Base-by-base conservation (phyloP, 139 green algal species). In the Axilococcus clingmanii region DNA sequence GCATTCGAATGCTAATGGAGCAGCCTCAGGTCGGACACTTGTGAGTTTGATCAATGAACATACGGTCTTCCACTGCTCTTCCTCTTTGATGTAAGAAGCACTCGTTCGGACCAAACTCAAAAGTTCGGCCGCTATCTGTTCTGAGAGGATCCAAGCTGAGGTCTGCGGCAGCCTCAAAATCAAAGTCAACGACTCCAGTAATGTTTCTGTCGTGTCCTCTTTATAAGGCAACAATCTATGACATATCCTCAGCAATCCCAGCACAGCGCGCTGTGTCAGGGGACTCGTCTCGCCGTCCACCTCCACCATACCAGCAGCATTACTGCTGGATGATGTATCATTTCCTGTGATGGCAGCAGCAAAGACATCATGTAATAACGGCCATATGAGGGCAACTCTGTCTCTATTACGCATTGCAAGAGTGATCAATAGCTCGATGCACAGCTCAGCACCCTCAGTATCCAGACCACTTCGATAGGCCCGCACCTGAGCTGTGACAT, bases 371-470 rank as follows among this genome's bases (percentile, higher is more conserved):
- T 84, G 80, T 37, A 93, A 68, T 7, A 72, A 63, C 9, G 81
- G 79, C 87, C 89, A 96, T 33, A 95, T 69, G 36, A 87, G 61
- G 15, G 57, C 57, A 23, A 93, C 72, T 27, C 89, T 77, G 59
- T 96, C 89, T 1, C 88, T 61, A 69, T 96, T 97, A 44, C 82
- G 74, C 52, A 96, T 59, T 40, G 88, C 74, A 41, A 96, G 66
- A 15, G 71, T 68, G 27, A 94, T 76, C 32, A 96, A 71, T 49
- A 96, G 75, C 58, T 96, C 87, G 52, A 96, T 58, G 35, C 28
- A 17, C 27, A 76, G 71, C 35, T 82, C 59, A 1, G 80, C 80
- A 3, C 59, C 70, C 25, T 82, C 76, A 11, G 66, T 66, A 36
- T 73, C 47, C 22, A 84, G 69, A 7, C 69, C 78, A 4, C 50